Evolutionary conservation across 179 eudicot species (phyloP).

Genomic region (Carnegiea gigantea): DNA sequence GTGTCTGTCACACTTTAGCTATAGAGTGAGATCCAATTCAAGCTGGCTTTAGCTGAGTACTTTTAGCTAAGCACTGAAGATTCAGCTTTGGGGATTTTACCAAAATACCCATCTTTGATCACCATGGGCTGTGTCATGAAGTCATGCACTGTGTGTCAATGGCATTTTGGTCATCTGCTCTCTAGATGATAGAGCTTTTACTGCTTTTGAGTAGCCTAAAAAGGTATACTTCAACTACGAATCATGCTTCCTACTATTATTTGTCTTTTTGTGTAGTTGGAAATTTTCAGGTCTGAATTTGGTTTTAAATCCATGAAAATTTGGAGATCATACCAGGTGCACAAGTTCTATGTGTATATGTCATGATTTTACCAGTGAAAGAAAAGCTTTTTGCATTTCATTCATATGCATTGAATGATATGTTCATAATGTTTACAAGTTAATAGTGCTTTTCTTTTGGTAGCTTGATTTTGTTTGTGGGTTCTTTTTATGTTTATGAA

Average conservation of each 20-base stretch:
- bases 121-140: not conserved
- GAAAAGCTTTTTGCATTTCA: not conserved
- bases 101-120: slow-evolving; percentile 24
- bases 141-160: slow-evolving; percentile 3
- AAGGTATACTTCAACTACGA: slow-evolving; percentile 23
- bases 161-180: slow-evolving; percentile 31
- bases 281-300: slow-evolving; percentile 5
- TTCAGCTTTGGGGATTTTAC: slow-evolving; percentile 12
- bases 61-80: not conserved
- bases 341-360: no score
- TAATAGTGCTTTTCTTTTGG: slow-evolving; percentile 17
- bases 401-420: slow-evolving; percentile 32
- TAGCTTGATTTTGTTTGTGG: slow-evolving; percentile 32
- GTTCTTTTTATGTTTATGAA: slow-evolving; percentile 33
- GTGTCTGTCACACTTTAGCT: slow-evolving; percentile 29
- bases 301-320: not conserved
- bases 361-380: not conserved
- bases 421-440: not conserved
- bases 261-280: not conserved
- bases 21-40: slow-evolving; percentile 25
- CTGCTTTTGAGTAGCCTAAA: slow-evolving; percentile 31
- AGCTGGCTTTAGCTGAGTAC: slow-evolving; percentile 21
- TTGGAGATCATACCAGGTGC: not conserved
- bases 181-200: slow-evolving; percentile 12
- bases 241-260: slow-evolving; percentile 3